These are phyloP conservation scores for Lycium barbarum DNA, from an alignment of 257 asterid species.

Conservation along the genomic window DNA sequence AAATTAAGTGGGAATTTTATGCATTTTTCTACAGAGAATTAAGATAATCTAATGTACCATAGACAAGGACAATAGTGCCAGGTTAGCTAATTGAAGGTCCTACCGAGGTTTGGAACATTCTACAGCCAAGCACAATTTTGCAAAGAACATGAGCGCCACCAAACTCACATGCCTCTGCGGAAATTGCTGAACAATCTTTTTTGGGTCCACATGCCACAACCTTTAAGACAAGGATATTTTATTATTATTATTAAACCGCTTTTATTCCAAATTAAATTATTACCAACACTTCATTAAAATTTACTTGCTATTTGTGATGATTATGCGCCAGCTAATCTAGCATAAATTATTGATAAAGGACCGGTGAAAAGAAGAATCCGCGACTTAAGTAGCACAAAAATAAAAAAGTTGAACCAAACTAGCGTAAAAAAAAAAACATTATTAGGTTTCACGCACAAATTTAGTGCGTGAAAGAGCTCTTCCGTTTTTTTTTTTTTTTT, in stretches of 20 bases:
- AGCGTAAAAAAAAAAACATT: too few species aligned
- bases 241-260: too few species aligned
- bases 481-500: too few species aligned
- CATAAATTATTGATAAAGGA: too few species aligned
- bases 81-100: background rate
- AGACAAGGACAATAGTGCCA: background rate
- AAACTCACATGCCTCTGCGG: background rate
- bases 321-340: background rate
- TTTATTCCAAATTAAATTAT: background rate
- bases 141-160: background rate
- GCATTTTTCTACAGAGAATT: background rate
- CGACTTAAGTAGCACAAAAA: too few species aligned
- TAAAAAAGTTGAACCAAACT: too few species aligned
- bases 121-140: background rate
- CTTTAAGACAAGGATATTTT: too few species aligned
- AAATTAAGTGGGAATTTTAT: too few species aligned
- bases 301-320: background rate
- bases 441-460: too few species aligned
- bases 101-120: background rate
- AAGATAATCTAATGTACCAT: background rate
- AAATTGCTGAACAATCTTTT: background rate
- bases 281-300: background rate
- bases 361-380: too few species aligned
- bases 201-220: background rate
- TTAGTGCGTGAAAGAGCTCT: too few species aligned